Conservation (phyloP, 2,329 filamentous ascomycete genomes). For the Talaromyces sp. region DNA sequence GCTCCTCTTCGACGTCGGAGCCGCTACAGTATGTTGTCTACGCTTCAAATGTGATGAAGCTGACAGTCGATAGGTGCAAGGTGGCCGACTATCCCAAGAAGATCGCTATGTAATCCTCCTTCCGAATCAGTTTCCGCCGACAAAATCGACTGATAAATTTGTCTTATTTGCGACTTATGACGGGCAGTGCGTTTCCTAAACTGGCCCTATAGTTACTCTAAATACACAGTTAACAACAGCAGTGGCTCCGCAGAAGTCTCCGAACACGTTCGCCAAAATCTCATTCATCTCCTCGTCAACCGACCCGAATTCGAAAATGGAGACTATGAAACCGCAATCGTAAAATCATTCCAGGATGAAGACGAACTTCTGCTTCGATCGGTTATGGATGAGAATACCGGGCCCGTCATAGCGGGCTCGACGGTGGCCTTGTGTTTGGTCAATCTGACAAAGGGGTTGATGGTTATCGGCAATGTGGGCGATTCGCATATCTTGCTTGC, state of each 20-base stretch:
- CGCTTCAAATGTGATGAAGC: neutral
- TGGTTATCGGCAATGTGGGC: conserved; percentile 34
- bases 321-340: conserved; percentile 32
- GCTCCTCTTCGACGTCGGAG: conserved; percentile 31
- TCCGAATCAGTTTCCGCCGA: conserved; percentile 31
- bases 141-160: conserved; percentile 27
- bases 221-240: neutral
- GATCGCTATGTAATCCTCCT: conserved; percentile 30
- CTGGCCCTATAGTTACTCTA: neutral
- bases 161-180: conserved; percentile 35
- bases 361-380: conserved; percentile 28
- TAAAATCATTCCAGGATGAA: conserved; percentile 29
- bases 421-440: conserved; percentile 35
- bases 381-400: conserved; percentile 25
- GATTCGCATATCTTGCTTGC: conserved; percentile 36
- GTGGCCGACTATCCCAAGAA: conserved; percentile 29
- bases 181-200: conserved; percentile 32
- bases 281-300: conserved; percentile 27
- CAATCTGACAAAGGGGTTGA: conserved; percentile 31
- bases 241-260: conserved; percentile 34
- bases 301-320: conserved; percentile 30
- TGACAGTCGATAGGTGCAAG: conserved; percentile 28
- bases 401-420: conserved; percentile 31
- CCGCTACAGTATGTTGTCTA: conserved; percentile 25
- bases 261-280: conserved; percentile 30